Evolutionary conservation across 2,329 filamentous ascomycete species (phyloP).

Genomic region (Colletotrichum tanaceti): DNA sequence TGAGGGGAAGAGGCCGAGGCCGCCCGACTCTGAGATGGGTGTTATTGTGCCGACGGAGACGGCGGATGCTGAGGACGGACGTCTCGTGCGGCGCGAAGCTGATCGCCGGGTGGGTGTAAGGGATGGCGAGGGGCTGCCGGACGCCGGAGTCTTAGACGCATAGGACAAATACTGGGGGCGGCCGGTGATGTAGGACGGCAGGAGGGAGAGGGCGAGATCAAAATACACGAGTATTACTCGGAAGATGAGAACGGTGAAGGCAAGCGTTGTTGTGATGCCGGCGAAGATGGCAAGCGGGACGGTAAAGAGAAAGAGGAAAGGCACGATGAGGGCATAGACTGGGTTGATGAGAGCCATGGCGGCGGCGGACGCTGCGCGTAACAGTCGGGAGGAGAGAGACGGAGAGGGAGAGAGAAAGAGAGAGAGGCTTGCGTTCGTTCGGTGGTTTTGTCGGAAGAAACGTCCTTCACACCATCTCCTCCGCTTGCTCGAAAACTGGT

Average conservation of each 20-base stretch:
- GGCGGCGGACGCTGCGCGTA: slow-evolving; percentile 32
- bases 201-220: slow-evolving; percentile 68
- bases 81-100: slow-evolving; percentile 24
- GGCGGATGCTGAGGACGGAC: slow-evolving; percentile 29
- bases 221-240: slow-evolving; percentile 72
- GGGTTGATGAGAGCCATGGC: slow-evolving; percentile 66
- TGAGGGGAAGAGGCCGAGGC: slow-evolving; percentile 58
- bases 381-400: background rate
- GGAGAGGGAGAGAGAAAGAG: background rate
- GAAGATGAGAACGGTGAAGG: slow-evolving; percentile 70
- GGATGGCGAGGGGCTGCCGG: slow-evolving; percentile 39
- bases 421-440: slow-evolving; percentile 6
- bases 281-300: slow-evolving; percentile 73
- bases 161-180: slow-evolving; percentile 48
- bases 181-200: slow-evolving; percentile 65
- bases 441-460: slow-evolving; percentile 12
- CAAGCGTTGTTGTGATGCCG: slow-evolving; percentile 70
- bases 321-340: slow-evolving; percentile 67
- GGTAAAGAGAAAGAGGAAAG: slow-evolving; percentile 71
- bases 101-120: slow-evolving; percentile 38
- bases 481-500: slow-evolving; percentile 15
- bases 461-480: slow-evolving; percentile 29
- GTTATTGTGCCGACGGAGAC: slow-evolving; percentile 37
- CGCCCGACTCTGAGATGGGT: slow-evolving; percentile 46
- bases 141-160: slow-evolving; percentile 45